Evolutionary conservation across 371 early-diverging fungal genomes (phyloP), one percentile per base, ranked within the genome.

Genomic region (Nematocida homosporus): DNA sequence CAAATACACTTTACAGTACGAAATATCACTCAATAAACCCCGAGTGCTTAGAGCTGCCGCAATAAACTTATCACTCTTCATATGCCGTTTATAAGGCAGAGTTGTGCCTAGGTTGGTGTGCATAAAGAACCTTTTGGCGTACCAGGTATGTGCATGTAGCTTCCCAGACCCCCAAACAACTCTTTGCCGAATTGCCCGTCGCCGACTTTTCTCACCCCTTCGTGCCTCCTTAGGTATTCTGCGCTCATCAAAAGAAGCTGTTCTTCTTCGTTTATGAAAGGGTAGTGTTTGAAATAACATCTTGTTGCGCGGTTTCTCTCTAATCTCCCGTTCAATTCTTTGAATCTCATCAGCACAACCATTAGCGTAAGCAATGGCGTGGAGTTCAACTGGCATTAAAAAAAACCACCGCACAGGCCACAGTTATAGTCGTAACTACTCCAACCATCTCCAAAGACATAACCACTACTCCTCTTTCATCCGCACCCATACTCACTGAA

Each of bases 241-340:
- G 38, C 75, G 34, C 50, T 72, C 75, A 37, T 72, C 75, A 61
- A 72, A 72, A 63, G 78, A 66, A 10, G 78, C 66, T 4, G 59
- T 59, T 38, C 78, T 56, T 61, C 78, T 78, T 66, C 78, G 35
- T 51, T 66, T 66, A 61, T 78, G 69, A 50, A 78, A 78, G 8
- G 78, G 78, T 27, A 78, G 41, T 10, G 50, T 59, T 41, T 78
- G 78, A 48, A 78, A 78, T n/a, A 78, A 42, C 78, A 78, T 78
- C 44, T 78, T 78, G 50, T 78, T 78, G 51, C 68, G 66, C 30
- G 34, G 68, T 37, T 47, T 53, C 35, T 32, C 35, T 0, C 10
- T 40, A 29, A 78, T 59, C 1, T 55, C 55, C 67, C 35, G 56
- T 41, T 78, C 78, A n/a, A 78, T 59, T 56, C 67, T 55, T 29